These are phyloP conservation scores for Psilocybe tampanensis DNA, from an alignment of 768 basidiomycete species.

Conservation along the genomic window DNA sequence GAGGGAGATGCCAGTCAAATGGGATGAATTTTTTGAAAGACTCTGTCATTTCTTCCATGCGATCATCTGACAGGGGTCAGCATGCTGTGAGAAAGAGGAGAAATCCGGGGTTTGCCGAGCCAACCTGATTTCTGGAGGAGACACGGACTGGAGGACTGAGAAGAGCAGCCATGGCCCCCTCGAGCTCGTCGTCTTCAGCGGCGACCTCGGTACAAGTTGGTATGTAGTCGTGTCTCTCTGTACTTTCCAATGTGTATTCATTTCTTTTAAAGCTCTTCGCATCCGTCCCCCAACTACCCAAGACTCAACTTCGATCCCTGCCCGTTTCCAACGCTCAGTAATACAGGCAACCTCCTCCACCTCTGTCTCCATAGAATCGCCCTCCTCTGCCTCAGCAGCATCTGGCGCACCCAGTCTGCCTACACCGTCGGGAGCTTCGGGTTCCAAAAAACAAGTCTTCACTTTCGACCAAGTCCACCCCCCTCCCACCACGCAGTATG, in stretches of 20 bases:
- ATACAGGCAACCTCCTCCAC: constrained; percentile 77
- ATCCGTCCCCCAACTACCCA: constrained; percentile 87
- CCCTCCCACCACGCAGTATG: constrained; percentile 83
- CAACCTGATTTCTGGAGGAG: constrained; percentile 31
- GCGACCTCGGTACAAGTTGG: constrained; percentile 95
- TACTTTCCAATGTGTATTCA: constrained; percentile 18
- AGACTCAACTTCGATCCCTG: constrained; percentile 85
- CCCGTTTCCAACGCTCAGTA: constrained; percentile 90
- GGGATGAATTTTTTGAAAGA: constrained; percentile 4
- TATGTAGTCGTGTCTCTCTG: constrained; percentile 42
- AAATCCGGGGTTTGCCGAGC: constrained; percentile 39
- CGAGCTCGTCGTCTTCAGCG: constrained; percentile 68
- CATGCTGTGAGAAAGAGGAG: constrained; percentile 25
- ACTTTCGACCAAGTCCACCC: constrained; percentile 94
- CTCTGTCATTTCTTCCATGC: background rate
- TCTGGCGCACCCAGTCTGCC: constrained; percentile 54
- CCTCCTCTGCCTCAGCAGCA: constrained; percentile 50
- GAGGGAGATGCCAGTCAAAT: constrained; percentile 14
- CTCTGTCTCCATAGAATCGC: constrained; percentile 82
- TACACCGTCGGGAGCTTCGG: constrained; percentile 43
- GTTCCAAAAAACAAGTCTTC: constrained; percentile 81
- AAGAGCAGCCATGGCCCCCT: constrained; percentile 68
- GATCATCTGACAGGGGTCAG: constrained; percentile 25
- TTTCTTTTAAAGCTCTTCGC: constrained; percentile 63
- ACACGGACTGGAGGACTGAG: constrained; percentile 31